Evolutionary conservation across 768 basidiomycete species (phyloP).

Genomic region (Boletellus ananas): DNA sequence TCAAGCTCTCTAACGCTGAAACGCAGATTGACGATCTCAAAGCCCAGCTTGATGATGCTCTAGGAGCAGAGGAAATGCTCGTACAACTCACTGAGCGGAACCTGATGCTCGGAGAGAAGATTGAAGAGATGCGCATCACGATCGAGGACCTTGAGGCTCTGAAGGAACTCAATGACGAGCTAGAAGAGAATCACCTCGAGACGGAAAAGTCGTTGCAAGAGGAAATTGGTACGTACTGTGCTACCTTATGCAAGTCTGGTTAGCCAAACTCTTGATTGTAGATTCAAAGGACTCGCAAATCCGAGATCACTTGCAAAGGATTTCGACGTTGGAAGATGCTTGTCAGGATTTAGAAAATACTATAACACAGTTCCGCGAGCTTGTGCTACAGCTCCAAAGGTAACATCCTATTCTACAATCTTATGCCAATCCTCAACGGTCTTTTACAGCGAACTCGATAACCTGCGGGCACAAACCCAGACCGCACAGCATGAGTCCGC

Average conservation of each 20-base stretch:
- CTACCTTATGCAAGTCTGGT: background rate
- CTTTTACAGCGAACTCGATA: constrained; percentile 73
- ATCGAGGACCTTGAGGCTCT: constrained; percentile 96
- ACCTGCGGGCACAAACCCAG: constrained; percentile 78
- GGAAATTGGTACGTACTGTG: constrained; percentile 67
- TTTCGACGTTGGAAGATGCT: constrained; percentile 68
- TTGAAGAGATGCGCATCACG: constrained; percentile 94
- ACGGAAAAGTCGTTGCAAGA: constrained; percentile 89
- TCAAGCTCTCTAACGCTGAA: constrained; percentile 85
- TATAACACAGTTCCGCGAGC: constrained; percentile 88
- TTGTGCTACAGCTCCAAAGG: constrained; percentile 82
- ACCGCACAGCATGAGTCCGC: constrained; percentile 81
- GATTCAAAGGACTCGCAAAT: constrained; percentile 69
- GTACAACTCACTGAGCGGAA: constrained; percentile 95
- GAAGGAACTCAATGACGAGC: constrained; percentile 93
- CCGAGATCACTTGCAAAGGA: constrained; percentile 61
- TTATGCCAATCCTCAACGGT: constrained; percentile 8
- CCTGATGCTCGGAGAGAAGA: constrained; percentile 92
- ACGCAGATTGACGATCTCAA: constrained; percentile 92
- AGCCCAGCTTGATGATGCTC: constrained; percentile 88
- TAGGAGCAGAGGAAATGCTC: constrained; percentile 94
- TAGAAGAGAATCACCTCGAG: constrained; percentile 94
- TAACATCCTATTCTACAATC: constrained; percentile 28
- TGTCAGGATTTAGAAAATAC: constrained; percentile 86
- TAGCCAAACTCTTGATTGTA: constrained; percentile 25